These are phyloP conservation scores for Diaporthe ampelina DNA, from an alignment of 2,329 filamentous ascomycete species.

Conservation along the genomic window DNA sequence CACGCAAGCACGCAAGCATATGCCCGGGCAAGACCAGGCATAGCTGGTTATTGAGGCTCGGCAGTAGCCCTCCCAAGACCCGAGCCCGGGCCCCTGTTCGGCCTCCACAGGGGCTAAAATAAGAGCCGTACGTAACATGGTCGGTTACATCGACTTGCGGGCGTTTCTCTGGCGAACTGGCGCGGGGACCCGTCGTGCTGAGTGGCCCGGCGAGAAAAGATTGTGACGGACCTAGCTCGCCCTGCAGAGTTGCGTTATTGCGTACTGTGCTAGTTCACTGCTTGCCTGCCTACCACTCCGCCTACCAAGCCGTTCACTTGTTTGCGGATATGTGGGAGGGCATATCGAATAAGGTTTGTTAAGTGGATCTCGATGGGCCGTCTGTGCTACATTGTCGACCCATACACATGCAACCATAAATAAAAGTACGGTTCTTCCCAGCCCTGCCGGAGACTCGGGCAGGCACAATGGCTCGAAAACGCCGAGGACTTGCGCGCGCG, in stretches of 20 bases:
- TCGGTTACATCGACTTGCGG: neutral
- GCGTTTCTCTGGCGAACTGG: neutral
- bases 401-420: conserved; percentile 7
- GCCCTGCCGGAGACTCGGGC: conserved; percentile 16
- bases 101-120: neutral
- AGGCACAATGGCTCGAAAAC: conserved; percentile 11
- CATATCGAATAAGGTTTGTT: conserved; percentile 12
- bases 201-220: neutral
- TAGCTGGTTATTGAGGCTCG: neutral
- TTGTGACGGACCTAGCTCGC: neutral
- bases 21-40: neutral
- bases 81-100: neutral
- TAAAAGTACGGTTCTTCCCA: conserved; percentile 12
- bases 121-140: neutral
- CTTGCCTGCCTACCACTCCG: neutral
- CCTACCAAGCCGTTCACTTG: neutral
- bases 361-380: conserved; percentile 20
- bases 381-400: neutral
- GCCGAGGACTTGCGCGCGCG: no score
- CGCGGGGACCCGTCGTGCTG: neutral
- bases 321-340: neutral
- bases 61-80: neutral
- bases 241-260: neutral
- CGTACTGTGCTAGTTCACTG: neutral
- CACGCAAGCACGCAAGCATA: neutral